A percentile compares a stretch with the other conserved stretches of the same genome.
Conservation (phyloP, 305 asterid species). For the Caryopteris hybrid region DNA sequence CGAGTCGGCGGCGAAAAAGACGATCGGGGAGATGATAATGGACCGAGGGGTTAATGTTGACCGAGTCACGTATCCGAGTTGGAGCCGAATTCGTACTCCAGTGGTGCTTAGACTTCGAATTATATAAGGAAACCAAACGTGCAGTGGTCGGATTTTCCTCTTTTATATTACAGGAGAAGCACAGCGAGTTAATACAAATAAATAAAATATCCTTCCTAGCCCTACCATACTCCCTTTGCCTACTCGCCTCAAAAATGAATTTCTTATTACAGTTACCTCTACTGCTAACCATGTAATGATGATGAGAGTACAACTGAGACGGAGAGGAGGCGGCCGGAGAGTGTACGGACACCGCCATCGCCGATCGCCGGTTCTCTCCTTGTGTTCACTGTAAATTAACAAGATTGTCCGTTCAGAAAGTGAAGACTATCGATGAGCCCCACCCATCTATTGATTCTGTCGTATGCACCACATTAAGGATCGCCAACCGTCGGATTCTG, state of each 20-base stretch:
- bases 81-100: not conserved
- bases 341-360: not conserved
- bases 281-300: not conserved
- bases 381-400: no score
- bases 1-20: not conserved
- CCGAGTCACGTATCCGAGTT: not conserved
- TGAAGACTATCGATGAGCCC: no score
- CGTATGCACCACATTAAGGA: no score
- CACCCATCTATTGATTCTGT: not conserved
- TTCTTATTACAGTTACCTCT: not conserved
- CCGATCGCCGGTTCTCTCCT: not conserved
- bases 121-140: not conserved
- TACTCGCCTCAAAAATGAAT: not conserved
- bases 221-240: not conserved
- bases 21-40: not conserved
- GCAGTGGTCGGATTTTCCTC: slow-evolving; percentile 7
- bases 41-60: slow-evolving; percentile 14
- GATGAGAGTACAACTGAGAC: not conserved
- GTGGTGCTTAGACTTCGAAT: slow-evolving; percentile 15
- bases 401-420: no score
- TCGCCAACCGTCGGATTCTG: not conserved
- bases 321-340: not conserved
- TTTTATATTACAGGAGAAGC: not conserved
- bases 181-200: not conserved
- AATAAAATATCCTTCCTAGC: not conserved